Base-by-base conservation (phyloP, 108 stramenopile genomes). In the Chaetoceros muelleri region DNA sequence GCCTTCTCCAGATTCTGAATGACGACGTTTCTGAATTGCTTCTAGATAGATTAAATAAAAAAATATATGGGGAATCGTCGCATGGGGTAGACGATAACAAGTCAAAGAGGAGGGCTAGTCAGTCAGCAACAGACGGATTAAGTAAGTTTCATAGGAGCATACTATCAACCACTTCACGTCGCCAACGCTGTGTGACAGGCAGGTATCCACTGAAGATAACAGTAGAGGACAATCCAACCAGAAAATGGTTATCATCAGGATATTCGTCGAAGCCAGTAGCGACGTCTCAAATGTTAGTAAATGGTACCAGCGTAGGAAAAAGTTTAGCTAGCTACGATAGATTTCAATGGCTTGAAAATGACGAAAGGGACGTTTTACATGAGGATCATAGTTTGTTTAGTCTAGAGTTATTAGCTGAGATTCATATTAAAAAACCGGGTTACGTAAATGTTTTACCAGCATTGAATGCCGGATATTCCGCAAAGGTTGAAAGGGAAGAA, bases 171-270 rank as follows among this genome's bases (percentile, higher is more conserved):
- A 78, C 76, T 3, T 49, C 49, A 23, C 57, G 72, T 28, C 72
- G 83, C 26, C 87, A 89, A 70, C 69, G 84, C 18, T 89, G 85
- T 48, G 79, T 85, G 19, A 83, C 84, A 17, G 84, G 84, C 19
- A 64, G 63, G 48, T 85, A 77, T 57, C 84, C 87, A 0, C 57
- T 89, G 31, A 74, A 70, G 31, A 73, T 85, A 23, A 60, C 69
- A 2, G 67, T 89, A 0, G 55, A 76, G 25, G 80, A 83, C 53
- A 77, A 73, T 58, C 87, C 87, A 3, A 89, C 81, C 2, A 65
- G 62, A 13, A 66, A 72, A 59, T 89, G 84, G 84, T 56, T 89
- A 21, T 58, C 70, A 27, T 27, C 71, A 10, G 66, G 71, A 25
- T n/a, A n/a, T n/a, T 24, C 57, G 0, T 18, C 30, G 30, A 55